phyloP scores from a whole-genome alignment of 345 rosid genomes.

The Laguncularia racemosa region DNA sequence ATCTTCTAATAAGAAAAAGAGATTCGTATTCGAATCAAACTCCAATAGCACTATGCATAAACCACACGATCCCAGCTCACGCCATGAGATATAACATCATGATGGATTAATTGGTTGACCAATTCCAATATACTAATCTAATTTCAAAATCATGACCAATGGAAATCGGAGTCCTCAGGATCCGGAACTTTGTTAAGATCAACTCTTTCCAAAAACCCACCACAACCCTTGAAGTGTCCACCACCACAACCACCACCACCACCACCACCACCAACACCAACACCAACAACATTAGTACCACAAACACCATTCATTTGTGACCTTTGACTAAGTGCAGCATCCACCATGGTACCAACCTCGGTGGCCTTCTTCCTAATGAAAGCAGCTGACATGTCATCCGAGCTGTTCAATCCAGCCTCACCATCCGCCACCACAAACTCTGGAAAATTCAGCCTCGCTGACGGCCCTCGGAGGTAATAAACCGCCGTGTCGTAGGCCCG shows the following conservation, averaged over 20 bases:
- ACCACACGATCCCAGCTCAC: no score
- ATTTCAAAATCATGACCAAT: no score
- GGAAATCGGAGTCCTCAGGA: conserved; percentile 65
- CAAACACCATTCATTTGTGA: no score
- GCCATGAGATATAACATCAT: no score
- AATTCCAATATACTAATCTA: no score
- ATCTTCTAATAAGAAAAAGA: no score
- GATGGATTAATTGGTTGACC: no score
- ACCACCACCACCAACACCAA: neutral
- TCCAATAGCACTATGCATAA: no score
- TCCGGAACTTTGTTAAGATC: conserved; percentile 93
- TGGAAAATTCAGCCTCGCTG: conserved; percentile 93
- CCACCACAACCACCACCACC: conserved; percentile 1
- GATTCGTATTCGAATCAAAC: no score
- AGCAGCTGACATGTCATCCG: conserved; percentile 73
- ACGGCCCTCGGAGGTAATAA: conserved; percentile 79
- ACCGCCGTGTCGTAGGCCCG: conserved; percentile 98
- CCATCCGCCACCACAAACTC: conserved; percentile 57
- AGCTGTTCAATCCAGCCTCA: conserved; percentile 21
- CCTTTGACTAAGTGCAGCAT: conserved; percentile 31
- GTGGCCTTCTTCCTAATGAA: conserved; percentile 76
- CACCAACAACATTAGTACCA: no score
- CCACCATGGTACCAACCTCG: conserved; percentile 91
- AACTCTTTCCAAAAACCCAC: conserved; percentile 51
- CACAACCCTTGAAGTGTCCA: conserved; percentile 27